Percentiles rank a stretch among this genome's conserved stretches.
Evolutionary conservation across 257 asterid genomes (phyloP).

Genomic region (Misopates orontium): DNA sequence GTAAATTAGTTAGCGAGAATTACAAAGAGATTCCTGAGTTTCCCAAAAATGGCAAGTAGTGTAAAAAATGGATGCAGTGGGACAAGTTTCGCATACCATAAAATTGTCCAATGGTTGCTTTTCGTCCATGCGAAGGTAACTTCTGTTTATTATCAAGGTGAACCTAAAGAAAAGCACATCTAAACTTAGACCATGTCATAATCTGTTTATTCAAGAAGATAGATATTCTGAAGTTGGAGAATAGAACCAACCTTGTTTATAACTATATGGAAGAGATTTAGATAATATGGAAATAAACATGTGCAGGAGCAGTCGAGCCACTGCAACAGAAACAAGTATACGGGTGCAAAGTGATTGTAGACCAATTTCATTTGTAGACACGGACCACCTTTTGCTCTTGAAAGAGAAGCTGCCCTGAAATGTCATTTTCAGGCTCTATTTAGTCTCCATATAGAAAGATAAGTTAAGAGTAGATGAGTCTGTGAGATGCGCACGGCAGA

Average conservation of each 20-base stretch:
- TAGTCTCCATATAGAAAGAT: constrained; percentile 1
- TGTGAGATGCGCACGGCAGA: neutral
- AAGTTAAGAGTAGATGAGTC: neutral
- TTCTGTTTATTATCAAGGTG: constrained; percentile 39
- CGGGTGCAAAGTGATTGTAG: constrained; percentile 53
- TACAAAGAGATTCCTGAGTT: neutral
- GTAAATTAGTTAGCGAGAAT: no score
- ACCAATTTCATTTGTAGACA: constrained; percentile 56
- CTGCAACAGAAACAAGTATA: constrained; percentile 46
- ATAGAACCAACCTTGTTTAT: constrained; percentile 47
- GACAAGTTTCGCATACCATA: constrained; percentile 41
- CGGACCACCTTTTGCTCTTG: constrained; percentile 47
- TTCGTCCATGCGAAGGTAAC: constrained; percentile 48
- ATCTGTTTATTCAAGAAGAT: constrained; percentile 1
- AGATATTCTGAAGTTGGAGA: neutral
- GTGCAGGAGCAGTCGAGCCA: constrained; percentile 62
- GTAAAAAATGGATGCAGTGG: constrained; percentile 7
- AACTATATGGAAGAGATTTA: constrained; percentile 49
- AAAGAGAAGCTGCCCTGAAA: constrained; percentile 62
- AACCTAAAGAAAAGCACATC: constrained; percentile 36
- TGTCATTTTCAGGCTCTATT: neutral
- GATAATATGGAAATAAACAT: constrained; percentile 45
- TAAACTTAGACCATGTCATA: constrained; percentile 3
- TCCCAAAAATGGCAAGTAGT: neutral
- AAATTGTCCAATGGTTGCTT: constrained; percentile 56